Conservation (phyloP, 768 basidiomycete species). For the Xanthoconium stramineum region DNA sequence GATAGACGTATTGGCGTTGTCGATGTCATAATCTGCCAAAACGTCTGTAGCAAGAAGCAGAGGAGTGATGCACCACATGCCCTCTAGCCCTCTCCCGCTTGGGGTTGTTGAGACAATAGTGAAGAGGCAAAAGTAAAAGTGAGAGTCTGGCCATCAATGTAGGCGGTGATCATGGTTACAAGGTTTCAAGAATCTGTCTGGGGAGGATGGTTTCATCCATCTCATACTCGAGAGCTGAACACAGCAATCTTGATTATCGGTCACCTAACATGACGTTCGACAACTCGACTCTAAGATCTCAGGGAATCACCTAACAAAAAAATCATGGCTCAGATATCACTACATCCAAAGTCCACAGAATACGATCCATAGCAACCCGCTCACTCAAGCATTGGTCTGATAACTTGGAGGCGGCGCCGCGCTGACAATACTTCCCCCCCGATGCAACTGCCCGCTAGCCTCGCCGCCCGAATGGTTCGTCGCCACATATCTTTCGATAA, state of each 20-base stretch:
- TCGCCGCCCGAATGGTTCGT: background rate
- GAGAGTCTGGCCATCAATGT: background rate
- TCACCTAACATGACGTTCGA: background rate
- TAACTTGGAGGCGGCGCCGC: constrained; percentile 20
- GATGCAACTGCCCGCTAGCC: background rate
- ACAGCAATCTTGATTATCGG: constrained; percentile 2
- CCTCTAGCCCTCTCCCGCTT: constrained; percentile 1
- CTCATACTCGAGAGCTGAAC: background rate
- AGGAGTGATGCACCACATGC: background rate
- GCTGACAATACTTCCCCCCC: constrained; percentile 1
- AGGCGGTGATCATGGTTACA: background rate
- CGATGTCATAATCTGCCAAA: constrained; percentile 21
- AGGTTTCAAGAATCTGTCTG: background rate
- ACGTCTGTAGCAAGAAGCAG: constrained; percentile 15
- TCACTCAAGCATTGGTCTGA: constrained; percentile 3
- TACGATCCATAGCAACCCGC: too few relatives aligned
- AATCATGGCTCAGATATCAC: background rate
- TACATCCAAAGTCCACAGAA: too few relatives aligned
- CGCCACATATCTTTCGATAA: constrained; percentile 10
- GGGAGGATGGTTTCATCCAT: background rate
- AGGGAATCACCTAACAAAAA: too few relatives aligned
- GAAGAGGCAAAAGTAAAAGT: background rate
- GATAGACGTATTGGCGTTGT: constrained; percentile 23
- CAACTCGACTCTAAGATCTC: too few relatives aligned
- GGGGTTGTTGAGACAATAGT: background rate